These are phyloP conservation scores for Dipteronia sinensis DNA, from an alignment of 345 rosid genomes.

Conservation along the genomic window DNA sequence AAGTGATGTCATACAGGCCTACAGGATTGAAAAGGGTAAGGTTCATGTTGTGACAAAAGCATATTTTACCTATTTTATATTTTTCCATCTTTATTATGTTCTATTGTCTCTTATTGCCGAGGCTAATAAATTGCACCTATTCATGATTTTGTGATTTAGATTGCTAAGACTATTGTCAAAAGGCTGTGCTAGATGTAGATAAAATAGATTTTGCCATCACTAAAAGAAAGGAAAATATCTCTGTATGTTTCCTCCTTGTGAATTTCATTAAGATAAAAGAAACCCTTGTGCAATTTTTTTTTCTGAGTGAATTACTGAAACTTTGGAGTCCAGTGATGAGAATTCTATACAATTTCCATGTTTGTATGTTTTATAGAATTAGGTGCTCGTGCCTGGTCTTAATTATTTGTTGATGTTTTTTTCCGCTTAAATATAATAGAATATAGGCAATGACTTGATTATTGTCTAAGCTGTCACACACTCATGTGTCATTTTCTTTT, in stretches of 20 bases:
- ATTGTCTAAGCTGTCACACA: background rate
- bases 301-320: background rate
- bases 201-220: background rate
- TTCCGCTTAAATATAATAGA: conserved; percentile 1
- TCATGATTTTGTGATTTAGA: background rate
- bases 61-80: conserved; percentile 10
- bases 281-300: background rate
- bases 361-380: background rate
- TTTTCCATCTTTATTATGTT: background rate
- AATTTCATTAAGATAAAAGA: background rate
- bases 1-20: conserved; percentile 67
- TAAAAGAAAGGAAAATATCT: background rate
- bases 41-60: conserved; percentile 20
- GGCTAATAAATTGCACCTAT: background rate
- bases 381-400: background rate
- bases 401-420: background rate
- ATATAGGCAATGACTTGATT: background rate
- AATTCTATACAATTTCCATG: conserved; percentile 3
- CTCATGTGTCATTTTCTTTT: conserved; percentile 4
- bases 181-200: background rate
- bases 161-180: background rate
- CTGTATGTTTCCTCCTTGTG: background rate
- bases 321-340: background rate
- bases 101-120: background rate
- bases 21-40: conserved; percentile 48